Evolutionary conservation across 2,329 filamentous ascomycete genomes (phyloP).

Genomic region (Aspergillus sp.): DNA sequence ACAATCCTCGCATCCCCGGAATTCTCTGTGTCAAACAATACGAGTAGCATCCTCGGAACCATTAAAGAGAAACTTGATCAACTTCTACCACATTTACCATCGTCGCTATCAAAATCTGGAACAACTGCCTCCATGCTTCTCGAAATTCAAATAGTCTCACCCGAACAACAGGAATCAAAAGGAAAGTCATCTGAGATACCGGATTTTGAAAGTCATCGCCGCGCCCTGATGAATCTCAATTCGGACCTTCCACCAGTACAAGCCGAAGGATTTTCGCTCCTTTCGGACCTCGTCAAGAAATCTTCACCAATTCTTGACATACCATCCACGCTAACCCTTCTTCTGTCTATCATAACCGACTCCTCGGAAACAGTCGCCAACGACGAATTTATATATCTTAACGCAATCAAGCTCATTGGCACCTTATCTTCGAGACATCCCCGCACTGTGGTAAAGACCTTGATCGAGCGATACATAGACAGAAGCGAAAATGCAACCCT

Average conservation of each 20-base stretch:
- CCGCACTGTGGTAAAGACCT: constrained; percentile 40
- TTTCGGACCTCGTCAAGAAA: constrained; percentile 40
- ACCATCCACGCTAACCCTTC: constrained; percentile 40
- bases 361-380: constrained; percentile 30
- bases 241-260: constrained; percentile 44
- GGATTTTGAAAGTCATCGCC: constrained; percentile 42
- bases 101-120: constrained; percentile 35
- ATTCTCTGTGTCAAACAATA: constrained; percentile 33
- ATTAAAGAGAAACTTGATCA: constrained; percentile 38
- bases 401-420: constrained; percentile 43
- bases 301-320: constrained; percentile 45
- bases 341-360: constrained; percentile 41
- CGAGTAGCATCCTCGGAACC: constrained; percentile 27
- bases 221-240: constrained; percentile 41
- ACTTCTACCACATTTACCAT: constrained; percentile 35
- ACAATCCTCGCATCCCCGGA: constrained; percentile 44
- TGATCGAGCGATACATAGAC: constrained; percentile 43
- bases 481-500: constrained; percentile 35
- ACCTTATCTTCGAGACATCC: constrained; percentile 43
- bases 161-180: constrained; percentile 23
- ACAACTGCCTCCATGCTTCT: constrained; percentile 44
- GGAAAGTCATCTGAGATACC: constrained; percentile 26
- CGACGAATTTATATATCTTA: constrained; percentile 46
- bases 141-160: constrained; percentile 39
- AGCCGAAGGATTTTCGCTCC: constrained; percentile 43